A percentile compares a stretch with the other conserved stretches of the same genome.
phyloP scores from a whole-genome alignment of 176 grass and related monocot genomes.

The Cenchrus americanus region DNA sequence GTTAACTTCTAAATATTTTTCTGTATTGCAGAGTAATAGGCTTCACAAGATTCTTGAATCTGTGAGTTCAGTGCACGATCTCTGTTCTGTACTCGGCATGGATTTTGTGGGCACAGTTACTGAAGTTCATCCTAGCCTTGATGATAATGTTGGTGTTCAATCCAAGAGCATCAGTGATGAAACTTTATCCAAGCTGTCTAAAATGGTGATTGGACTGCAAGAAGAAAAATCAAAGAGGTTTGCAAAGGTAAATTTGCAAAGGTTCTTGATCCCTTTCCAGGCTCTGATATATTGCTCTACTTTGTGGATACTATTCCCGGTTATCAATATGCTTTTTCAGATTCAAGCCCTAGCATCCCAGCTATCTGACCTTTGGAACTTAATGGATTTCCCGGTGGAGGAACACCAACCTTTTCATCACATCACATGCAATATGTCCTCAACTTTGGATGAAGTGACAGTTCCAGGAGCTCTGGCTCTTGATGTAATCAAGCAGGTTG shows the following conservation, averaged over 20 bases:
- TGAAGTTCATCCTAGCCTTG: slow-evolving; percentile 90
- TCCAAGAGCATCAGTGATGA: slow-evolving; percentile 92
- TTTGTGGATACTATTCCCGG: slow-evolving; percentile 25
- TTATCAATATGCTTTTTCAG: slow-evolving; percentile 52
- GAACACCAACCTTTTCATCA: slow-evolving; percentile 68
- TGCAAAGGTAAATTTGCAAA: slow-evolving; percentile 65
- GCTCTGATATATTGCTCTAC: slow-evolving; percentile 39
- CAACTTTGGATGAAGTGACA: slow-evolving; percentile 74
- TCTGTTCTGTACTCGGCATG: slow-evolving; percentile 86
- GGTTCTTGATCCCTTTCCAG: slow-evolving; percentile 16
- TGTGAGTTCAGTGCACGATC: slow-evolving; percentile 80
- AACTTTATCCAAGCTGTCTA: slow-evolving; percentile 77
- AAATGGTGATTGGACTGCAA: slow-evolving; percentile 69
- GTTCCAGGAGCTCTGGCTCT: slow-evolving; percentile 75
- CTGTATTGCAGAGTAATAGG: slow-evolving; percentile 77
- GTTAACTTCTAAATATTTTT: slow-evolving; percentile 5
- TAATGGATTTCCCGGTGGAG: slow-evolving; percentile 77
- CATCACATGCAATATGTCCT: slow-evolving; percentile 68
- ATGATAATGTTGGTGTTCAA: slow-evolving; percentile 61
- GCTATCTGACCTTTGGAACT: slow-evolving; percentile 88
- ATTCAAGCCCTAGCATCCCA: slow-evolving; percentile 83
- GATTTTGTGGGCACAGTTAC: slow-evolving; percentile 80
- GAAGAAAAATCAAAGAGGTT: slow-evolving; percentile 81
- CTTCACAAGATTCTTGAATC: slow-evolving; percentile 78
- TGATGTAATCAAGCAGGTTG: slow-evolving; percentile 81